phyloP scores from a whole-genome alignment of 2,329 filamentous ascomycete genomes.

The Grosmannia serpens region DNA sequence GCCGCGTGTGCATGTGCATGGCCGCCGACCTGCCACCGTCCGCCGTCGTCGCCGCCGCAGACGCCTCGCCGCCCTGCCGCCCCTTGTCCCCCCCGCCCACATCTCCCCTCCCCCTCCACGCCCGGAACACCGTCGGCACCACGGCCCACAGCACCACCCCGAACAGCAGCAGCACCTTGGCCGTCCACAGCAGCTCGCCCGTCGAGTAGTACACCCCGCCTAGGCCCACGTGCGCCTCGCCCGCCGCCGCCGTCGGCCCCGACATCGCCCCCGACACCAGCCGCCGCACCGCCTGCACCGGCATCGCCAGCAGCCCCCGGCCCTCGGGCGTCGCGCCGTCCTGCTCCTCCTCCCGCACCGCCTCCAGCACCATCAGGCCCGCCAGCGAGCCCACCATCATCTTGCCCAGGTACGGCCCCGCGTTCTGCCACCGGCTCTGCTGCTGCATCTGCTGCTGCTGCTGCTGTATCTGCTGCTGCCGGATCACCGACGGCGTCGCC shows the following conservation, averaged over 20 bases:
- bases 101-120: conserved; percentile 8
- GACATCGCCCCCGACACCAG: conserved; percentile 25
- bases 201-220: conserved; percentile 40
- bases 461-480: conserved; percentile 27
- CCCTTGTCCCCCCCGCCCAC: conserved; percentile 13
- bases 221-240: conserved; percentile 35
- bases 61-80: conserved; percentile 15
- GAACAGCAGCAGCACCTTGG: conserved; percentile 41
- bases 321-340: conserved; percentile 52
- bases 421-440: conserved; percentile 42
- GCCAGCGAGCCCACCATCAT: conserved; percentile 89
- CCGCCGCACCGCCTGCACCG: conserved; percentile 43
- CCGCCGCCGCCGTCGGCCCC: background rate
- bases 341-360: conserved; percentile 55
- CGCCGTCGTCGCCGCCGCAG: background rate
- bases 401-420: conserved; percentile 53
- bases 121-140: conserved; percentile 37
- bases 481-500: conserved; percentile 32
- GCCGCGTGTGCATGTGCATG: conserved; percentile 73
- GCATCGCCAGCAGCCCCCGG: conserved; percentile 42
- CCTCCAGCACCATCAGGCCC: conserved; percentile 84
- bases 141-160: conserved; percentile 44
- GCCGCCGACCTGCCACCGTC: conserved; percentile 41
- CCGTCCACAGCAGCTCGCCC: conserved; percentile 33
- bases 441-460: conserved; percentile 21